These are phyloP conservation scores for Colletotrichum sublineola DNA, from an alignment of 2,329 filamentous ascomycete species.

Conservation along the genomic window DNA sequence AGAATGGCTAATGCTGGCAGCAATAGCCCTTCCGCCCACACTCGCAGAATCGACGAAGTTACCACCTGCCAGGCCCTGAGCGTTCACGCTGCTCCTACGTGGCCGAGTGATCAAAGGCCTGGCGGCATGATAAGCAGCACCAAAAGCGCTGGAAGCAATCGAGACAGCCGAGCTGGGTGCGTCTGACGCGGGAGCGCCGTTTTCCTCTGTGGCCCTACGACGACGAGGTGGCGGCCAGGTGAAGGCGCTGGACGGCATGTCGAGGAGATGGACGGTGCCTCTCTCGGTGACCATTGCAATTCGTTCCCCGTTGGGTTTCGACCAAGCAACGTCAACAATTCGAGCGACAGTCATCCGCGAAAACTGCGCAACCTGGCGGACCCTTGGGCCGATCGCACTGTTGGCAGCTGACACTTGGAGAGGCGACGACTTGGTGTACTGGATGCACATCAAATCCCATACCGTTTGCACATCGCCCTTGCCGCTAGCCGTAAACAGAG, in stretches of 20 bases:
- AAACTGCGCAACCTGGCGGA: conserved; percentile 89
- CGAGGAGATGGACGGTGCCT: conserved; percentile 93
- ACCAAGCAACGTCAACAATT: conserved; percentile 92
- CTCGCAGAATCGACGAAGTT: conserved; percentile 72
- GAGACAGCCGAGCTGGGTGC: conserved; percentile 70
- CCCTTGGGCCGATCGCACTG: conserved; percentile 65
- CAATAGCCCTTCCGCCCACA: conserved; percentile 79
- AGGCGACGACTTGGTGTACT: conserved; percentile 72
- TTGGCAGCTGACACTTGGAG: conserved; percentile 64
- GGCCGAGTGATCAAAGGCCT: conserved; percentile 70
- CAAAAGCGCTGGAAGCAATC: conserved; percentile 78
- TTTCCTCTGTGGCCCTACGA: conserved; percentile 59
- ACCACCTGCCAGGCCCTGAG: conserved; percentile 53
- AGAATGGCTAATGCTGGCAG: conserved; percentile 80
- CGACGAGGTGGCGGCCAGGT: conserved; percentile 85
- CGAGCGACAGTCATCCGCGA: conserved; percentile 92
- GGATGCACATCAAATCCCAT: conserved; percentile 81
- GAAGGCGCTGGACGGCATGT: conserved; percentile 85
- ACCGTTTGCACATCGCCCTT: conserved; percentile 88
- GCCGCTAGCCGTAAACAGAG: conserved; percentile 82
- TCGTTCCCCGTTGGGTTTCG: conserved; percentile 82
- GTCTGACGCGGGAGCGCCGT: conserved; percentile 62
- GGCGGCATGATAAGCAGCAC: conserved; percentile 77
- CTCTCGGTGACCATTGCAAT: conserved; percentile 92
- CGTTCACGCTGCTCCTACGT: conserved; percentile 63